A percentile compares a stretch with the other conserved stretches of the same genome.
Evolutionary conservation across 371 early-diverging fungal genomes (phyloP).

Genomic region (Synchytrium microbalum): DNA sequence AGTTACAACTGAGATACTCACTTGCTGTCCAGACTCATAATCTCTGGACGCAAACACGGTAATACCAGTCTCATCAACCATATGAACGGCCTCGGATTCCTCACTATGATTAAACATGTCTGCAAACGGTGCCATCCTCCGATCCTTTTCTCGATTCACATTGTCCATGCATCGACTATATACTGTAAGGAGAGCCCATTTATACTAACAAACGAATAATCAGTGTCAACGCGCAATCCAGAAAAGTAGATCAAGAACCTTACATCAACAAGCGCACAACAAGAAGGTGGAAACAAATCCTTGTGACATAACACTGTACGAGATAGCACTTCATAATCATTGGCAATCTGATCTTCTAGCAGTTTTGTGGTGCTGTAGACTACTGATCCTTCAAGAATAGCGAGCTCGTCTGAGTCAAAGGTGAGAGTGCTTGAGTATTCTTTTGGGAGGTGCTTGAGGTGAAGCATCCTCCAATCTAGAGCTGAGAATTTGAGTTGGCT

Average conservation of each 20-base stretch:
- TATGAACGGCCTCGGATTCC: slow-evolving; percentile 4
- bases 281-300: slow-evolving; percentile 13
- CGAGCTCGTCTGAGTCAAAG: slow-evolving; percentile 14
- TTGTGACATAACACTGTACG: slow-evolving; percentile 6
- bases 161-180: slow-evolving; percentile 25
- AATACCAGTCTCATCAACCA: not conserved
- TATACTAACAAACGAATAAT: slow-evolving; percentile 12
- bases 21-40: slow-evolving; percentile 24
- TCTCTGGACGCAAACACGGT: slow-evolving; percentile 1
- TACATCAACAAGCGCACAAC: slow-evolving; percentile 16
- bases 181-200: slow-evolving; percentile 28
- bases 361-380: slow-evolving; percentile 14
- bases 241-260: not conserved
- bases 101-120: slow-evolving; percentile 27
- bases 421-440: slow-evolving; percentile 13
- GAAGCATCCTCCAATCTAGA: slow-evolving; percentile 6
- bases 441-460: slow-evolving; percentile 11
- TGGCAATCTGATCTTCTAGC: slow-evolving; percentile 15
- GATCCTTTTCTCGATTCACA: not conserved
- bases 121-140: slow-evolving; percentile 21
- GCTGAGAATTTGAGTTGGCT: slow-evolving; percentile 10
- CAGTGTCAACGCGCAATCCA: not conserved
- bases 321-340: slow-evolving; percentile 13
- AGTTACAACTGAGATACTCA: slow-evolving; percentile 1
- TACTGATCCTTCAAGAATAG: slow-evolving; percentile 16